Evolutionary conservation across 805 yeast species (phyloP), one percentile per base, ranked within the genome.

Genomic region (Scheffersomyces lignosus): DNA sequence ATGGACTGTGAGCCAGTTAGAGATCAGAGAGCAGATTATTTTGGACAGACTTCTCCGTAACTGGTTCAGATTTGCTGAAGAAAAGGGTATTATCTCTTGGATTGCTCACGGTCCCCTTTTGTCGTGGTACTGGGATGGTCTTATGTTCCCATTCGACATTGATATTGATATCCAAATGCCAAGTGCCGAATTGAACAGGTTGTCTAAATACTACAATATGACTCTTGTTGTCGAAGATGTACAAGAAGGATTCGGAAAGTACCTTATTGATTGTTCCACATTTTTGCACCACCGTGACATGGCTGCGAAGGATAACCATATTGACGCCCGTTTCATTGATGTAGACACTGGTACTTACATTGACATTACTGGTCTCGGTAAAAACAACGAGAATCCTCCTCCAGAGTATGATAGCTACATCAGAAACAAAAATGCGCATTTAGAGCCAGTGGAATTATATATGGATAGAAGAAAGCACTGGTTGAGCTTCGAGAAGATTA

Each of bases 381-480:
- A 41, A 18, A 35, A 48, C 16, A 23, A 37, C 27, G 47, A 47
- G 23, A 15, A 18, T 8, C 54, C 57, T 1, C 57, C 56, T 3
- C 40, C 47, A 6, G 51, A 47, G 31, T 58, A 52, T 36, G 41
- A 41, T 14, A 36, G 24, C 9, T 34, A 40, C 35, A 37, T 58
- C 30, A 50, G 47, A 34, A 34, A 38, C 16, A 51, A 53, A 26
- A 43, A 50, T 12, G 18, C 51, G n/a, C 42, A 49, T 12, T 48
- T 42, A 6, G 51, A 45, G 32, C 22, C 45, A 3, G 47, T 50
- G 10, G 54, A 54, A 37, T 42, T 55, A 26, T 60, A 58, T 36
- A 56, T 58, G 62, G 65, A 60, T 41, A 40, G 66, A 38, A 46
- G 65, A 41, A 61, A 57, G 43, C 66, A 61, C 40, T 60, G 63